Evolutionary conservation across 345 rosid genomes (phyloP).

Genomic region (Streptanthus diversifolius): DNA sequence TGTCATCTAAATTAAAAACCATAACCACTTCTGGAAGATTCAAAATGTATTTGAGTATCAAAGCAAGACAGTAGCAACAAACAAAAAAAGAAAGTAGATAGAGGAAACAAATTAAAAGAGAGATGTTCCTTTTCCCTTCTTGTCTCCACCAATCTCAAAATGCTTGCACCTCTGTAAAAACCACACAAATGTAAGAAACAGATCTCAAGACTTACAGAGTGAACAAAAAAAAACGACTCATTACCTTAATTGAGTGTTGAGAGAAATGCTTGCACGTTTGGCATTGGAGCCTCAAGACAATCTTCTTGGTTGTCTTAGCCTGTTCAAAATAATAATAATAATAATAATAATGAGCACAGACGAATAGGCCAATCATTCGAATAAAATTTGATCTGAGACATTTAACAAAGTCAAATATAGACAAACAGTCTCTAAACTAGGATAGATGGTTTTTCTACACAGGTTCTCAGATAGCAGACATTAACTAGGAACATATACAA

Average conservation of each 20-base stretch:
- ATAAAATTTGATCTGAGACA: background rate
- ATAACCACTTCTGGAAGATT: slow-evolving; percentile 1
- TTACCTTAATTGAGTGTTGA: slow-evolving; percentile 75
- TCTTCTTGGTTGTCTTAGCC: slow-evolving; percentile 93
- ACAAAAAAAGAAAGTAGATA: background rate
- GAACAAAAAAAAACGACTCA: background rate
- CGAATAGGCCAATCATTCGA: background rate
- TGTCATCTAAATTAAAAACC: background rate
- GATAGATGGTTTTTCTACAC: background rate
- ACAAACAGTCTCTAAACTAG: background rate
- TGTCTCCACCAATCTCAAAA: slow-evolving; percentile 76
- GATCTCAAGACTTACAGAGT: background rate
- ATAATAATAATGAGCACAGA: background rate
- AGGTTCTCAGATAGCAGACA: background rate
- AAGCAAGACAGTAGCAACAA: background rate
- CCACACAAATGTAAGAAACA: background rate
- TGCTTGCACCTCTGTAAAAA: slow-evolving; percentile 70
- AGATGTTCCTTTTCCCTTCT: slow-evolving; percentile 78
- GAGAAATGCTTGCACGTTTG: slow-evolving; percentile 87
- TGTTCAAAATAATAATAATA: slow-evolving; percentile 13
- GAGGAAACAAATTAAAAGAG: slow-evolving; percentile 40
- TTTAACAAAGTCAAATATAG: background rate
- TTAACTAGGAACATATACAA: background rate
- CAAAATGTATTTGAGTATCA: background rate
- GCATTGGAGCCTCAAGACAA: slow-evolving; percentile 83